Evolutionary conservation across 495 filamentous ascomycete species (phyloP).

Genomic region (Filosporella fistucella): DNA sequence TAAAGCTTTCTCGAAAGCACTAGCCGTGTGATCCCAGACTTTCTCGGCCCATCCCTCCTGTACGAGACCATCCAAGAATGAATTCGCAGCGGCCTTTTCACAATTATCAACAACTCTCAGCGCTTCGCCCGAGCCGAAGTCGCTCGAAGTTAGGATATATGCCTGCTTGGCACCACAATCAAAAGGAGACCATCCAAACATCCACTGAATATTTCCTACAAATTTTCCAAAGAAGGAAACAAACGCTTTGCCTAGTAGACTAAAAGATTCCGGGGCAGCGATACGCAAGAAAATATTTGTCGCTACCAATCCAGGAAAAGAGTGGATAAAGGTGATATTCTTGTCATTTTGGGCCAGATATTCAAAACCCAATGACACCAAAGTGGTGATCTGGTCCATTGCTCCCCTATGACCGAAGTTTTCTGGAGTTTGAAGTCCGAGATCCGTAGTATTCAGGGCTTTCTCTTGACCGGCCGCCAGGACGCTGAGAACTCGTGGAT

Average conservation of each 20-base stretch:
- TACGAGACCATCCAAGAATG: not conserved
- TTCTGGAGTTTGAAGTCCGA: conserved; percentile 3
- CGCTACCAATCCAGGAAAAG: conserved; percentile 30
- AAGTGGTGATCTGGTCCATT: not conserved
- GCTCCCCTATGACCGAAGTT: not conserved
- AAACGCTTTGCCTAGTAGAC: not conserved
- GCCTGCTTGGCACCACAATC: conserved; percentile 9
- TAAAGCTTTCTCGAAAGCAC: conserved; percentile 23
- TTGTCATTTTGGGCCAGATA: conserved; percentile 21
- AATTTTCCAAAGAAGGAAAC: not conserved
- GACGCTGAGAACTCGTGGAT: conserved; percentile 11
- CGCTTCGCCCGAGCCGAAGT: not conserved
- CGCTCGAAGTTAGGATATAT: conserved; percentile 3
- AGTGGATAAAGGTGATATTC: conserved; percentile 29
- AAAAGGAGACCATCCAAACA: not conserved
- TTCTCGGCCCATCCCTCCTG: conserved; percentile 4
- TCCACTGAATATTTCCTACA: not conserved
- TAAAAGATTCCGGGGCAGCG: not conserved
- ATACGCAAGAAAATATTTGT: conserved; percentile 14
- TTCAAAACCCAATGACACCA: conserved; percentile 25
- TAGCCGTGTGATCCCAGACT: conserved; percentile 8
- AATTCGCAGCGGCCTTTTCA: not conserved
- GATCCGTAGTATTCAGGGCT: not conserved
- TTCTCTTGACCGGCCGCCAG: conserved; percentile 8
- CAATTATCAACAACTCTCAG: not conserved